Base-by-base conservation (phyloP, 176 grass and related monocot species). In the Avena insularis region DNA sequence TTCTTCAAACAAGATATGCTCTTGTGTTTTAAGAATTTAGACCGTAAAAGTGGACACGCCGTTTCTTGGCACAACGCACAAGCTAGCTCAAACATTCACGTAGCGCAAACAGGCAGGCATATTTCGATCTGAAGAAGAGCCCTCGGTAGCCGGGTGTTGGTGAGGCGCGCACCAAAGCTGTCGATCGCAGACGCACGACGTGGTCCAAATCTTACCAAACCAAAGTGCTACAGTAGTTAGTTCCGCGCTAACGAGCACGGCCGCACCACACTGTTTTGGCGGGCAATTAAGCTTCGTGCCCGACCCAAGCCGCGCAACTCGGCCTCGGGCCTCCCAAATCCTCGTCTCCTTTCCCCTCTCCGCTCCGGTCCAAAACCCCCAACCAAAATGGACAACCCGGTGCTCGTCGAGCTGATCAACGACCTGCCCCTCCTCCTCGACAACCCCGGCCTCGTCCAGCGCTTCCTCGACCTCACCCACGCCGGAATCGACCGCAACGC, bases 281-380 rank as follows among this genome's bases (percentile, higher is more conserved):
- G 8, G 60, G 12, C n/a, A 23, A 62, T 62, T 25, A 23, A 25
- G 11, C 20, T 63, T 27, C 21, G 21, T 64, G 27, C 63, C 63
- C 63, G 63, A 66, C 27, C 63, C 27, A 15, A 66, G 5, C 63
- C 63, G 4, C 9, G 21, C 60, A 13, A 63, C 60, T 64, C 61
- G 60, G 20, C 10, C 23, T 43, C 25, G 23, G 60, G 57, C 10
- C 23, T 43, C 25, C 63, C 63, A 31, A 25, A 50, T 50, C 12
- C 6, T 1, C 47, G 7, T 51, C 46, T 8, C 69, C 8, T 2
- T 43, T 29, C 62, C 71, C 74, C 27, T 54, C 5, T 11, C n/a
- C 59, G 9, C n/a, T 75, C 46, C 71, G 15, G 45, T 75, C 49
- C 8, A 77, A 74, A 73, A 47, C 70, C 72, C 46, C 46, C 47